phyloP scores from a whole-genome alignment of 768 basidiomycete genomes.

The Tylopilus vinaceipallidus region DNA sequence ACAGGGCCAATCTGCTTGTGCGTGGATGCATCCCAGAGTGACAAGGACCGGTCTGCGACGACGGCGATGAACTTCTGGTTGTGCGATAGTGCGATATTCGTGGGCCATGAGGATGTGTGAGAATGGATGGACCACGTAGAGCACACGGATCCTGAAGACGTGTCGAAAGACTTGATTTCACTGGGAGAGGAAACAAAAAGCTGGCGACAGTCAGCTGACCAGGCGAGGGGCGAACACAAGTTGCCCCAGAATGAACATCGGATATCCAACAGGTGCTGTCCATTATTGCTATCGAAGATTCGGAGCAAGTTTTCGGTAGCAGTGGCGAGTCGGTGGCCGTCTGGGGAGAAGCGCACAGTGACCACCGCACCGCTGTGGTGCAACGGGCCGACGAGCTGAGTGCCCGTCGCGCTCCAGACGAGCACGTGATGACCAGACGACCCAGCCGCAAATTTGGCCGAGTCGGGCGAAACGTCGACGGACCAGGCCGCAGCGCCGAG shows the following conservation, averaged over 20 bases:
- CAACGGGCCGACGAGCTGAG: slow-evolving; percentile 7
- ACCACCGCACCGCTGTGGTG: background rate
- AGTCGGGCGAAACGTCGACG: slow-evolving; percentile 1
- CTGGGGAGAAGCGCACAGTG: slow-evolving; percentile 9
- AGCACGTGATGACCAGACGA: background rate
- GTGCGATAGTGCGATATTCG: background rate
- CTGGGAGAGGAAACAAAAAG: too few species aligned
- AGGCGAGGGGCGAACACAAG: too few species aligned
- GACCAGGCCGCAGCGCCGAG: too few species aligned
- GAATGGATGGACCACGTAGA: too few species aligned
- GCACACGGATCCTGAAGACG: too few species aligned
- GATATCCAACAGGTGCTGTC: too few species aligned
- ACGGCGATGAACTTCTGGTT: too few species aligned
- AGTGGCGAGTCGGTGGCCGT: slow-evolving; percentile 3
- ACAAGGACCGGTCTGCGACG: background rate
- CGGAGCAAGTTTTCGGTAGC: background rate
- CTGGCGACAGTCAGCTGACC: too few species aligned
- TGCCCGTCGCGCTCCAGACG: slow-evolving; percentile 10
- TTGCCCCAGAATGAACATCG: too few species aligned
- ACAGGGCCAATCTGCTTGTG: slow-evolving; percentile 1
- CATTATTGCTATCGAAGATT: background rate
- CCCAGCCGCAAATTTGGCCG: slow-evolving; percentile 4
- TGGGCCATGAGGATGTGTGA: background rate
- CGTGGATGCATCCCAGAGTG: slow-evolving; percentile 7
- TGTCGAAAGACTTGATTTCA: too few species aligned